These are phyloP conservation scores for Sclerotinia sclerotiorum DNA, from an alignment of 2,329 filamentous ascomycete genomes.

Conservation along the genomic window DNA sequence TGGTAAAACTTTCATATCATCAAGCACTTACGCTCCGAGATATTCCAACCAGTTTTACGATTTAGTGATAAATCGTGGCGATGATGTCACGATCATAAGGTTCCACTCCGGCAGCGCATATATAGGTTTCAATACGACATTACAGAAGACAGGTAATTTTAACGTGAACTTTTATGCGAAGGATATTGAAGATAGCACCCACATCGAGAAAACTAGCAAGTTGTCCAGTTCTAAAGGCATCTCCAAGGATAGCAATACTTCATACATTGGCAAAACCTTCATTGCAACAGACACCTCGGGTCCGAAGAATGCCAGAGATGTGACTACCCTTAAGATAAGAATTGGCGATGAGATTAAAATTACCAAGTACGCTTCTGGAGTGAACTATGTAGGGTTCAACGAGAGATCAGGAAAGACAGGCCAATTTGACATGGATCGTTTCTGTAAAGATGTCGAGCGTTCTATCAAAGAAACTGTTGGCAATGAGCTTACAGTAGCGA, in stretches of 20 bases:
- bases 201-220: neutral
- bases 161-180: neutral
- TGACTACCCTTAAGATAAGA: neutral
- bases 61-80: neutral
- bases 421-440: neutral
- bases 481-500: neutral
- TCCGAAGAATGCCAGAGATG: neutral
- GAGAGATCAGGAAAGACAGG: neutral
- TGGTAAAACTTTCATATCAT: neutral
- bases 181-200: neutral
- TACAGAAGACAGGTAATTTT: neutral
- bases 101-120: neutral
- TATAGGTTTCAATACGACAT: neutral
- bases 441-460: neutral
- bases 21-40: neutral
- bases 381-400: neutral
- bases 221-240: neutral
- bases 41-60: neutral
- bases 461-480: neutral
- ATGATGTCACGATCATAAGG: neutral
- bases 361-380: neutral
- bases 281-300: neutral
- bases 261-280: conserved; percentile 1
- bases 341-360: conserved; percentile 2
- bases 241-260: neutral